Evolutionary conservation across 441 rosid species (phyloP).

Genomic region (Biscutella laevigata): DNA sequence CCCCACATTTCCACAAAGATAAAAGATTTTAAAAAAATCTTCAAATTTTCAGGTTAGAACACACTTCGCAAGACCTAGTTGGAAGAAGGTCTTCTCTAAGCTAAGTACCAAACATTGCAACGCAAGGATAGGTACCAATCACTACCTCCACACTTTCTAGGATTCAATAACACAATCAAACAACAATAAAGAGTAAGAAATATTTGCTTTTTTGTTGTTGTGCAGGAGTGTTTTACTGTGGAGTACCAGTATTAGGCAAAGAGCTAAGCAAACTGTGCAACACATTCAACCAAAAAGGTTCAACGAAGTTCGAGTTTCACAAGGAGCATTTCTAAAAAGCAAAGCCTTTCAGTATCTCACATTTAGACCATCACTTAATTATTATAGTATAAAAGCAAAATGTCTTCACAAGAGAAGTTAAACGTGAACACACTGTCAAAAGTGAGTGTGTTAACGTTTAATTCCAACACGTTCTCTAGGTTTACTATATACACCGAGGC

Average conservation of each 20-base stretch:
- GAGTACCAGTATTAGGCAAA: constrained; percentile 65
- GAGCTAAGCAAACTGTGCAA: constrained; percentile 57
- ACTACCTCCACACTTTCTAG: constrained; percentile 16
- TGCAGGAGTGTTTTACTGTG: constrained; percentile 92
- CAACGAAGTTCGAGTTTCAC: constrained; percentile 67
- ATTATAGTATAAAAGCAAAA: constrained; percentile 15
- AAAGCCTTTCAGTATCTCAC: constrained; percentile 12
- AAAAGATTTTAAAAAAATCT: not conserved
- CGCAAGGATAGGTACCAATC: constrained; percentile 53
- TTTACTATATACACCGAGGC: constrained; percentile 15
- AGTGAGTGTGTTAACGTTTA: constrained; percentile 29
- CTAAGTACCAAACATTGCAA: constrained; percentile 57
- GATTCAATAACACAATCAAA: too few species aligned
- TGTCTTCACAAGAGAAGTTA: not conserved
- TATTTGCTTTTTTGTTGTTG: not conserved
- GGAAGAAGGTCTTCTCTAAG: constrained; percentile 54
- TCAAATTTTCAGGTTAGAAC: constrained; percentile 43
- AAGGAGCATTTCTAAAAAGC: constrained; percentile 51
- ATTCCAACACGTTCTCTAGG: constrained; percentile 20
- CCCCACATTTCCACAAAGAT: not conserved
- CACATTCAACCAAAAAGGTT: constrained; percentile 60
- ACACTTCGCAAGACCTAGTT: constrained; percentile 68
- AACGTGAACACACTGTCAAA: constrained; percentile 23
- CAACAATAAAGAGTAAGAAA: too few species aligned
- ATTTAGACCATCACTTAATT: constrained; percentile 13